A percentile compares a stretch with the other conserved stretches of the same genome.
Conservation (phyloP, 805 yeast species). For the Pachysolen tannophilus region DNA sequence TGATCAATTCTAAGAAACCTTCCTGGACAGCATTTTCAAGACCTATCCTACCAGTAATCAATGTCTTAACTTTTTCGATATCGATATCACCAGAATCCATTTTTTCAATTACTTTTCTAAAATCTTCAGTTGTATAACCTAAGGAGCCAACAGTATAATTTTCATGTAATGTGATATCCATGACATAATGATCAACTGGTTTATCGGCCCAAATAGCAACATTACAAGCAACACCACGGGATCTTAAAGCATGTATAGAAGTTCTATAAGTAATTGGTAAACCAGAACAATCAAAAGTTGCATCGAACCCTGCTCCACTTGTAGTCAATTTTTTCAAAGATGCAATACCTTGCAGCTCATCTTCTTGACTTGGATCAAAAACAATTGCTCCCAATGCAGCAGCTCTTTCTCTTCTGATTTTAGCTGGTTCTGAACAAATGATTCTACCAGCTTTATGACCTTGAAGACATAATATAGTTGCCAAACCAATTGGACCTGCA, state of each 20-base stretch:
- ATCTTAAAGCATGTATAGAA: constrained; percentile 38
- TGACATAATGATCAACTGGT: constrained; percentile 42
- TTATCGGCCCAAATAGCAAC: constrained; percentile 52
- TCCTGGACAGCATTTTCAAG: constrained; percentile 43
- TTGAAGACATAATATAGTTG: constrained; percentile 45
- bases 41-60: constrained; percentile 47
- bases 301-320: constrained; percentile 36
- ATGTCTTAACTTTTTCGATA: constrained; percentile 30
- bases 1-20: constrained; percentile 43
- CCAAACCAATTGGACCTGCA: constrained; percentile 57
- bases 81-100: constrained; percentile 38
- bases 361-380: constrained; percentile 38
- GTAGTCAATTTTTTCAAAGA: constrained; percentile 31
- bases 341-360: constrained; percentile 26
- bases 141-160: constrained; percentile 52
- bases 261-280: constrained; percentile 44
- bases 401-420: constrained; percentile 54
- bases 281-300: constrained; percentile 49
- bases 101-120: constrained; percentile 46
- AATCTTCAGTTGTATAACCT: constrained; percentile 51
- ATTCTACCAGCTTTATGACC: constrained; percentile 40
- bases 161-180: constrained; percentile 48
- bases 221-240: constrained; percentile 53
- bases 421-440: constrained; percentile 57
- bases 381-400: constrained; percentile 37